Evolutionary conservation across 345 rosid genomes (phyloP), one percentile per base, ranked within the genome.

Genomic region (Bruguiera gymnorhiza): DNA sequence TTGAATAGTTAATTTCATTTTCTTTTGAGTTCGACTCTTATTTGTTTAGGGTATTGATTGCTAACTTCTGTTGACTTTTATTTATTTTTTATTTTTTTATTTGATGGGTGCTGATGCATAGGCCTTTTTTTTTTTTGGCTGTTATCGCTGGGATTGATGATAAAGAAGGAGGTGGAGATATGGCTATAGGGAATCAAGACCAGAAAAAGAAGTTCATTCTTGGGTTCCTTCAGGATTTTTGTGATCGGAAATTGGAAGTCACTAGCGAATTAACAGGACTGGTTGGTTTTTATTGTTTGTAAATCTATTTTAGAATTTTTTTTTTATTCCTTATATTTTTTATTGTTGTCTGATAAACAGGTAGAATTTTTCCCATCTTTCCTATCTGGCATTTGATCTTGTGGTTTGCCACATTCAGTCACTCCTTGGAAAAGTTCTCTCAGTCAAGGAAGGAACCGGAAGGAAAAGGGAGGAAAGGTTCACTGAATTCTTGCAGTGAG

Each of bases 401-500:
- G 43, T 68, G 64, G 48, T 43, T 37, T 69, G 56, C 66, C 23
- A 13, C 37, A 32, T 73, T 50, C 84, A 79, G 86, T 80, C 79
- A 21, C 74, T 84, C 66, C 72, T 79, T 54, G 74, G 69, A 61
- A 81, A 76, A 75, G 24, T 85, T 37, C 78, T 83, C 71, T 74
- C 67, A 32, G 39, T 52, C 53, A 74, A 63, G 78, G 86, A 78
- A 16, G 69, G 71, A 65, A 82, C 70, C 60, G 76, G 55, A 48
- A 75, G 67, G 43, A 73, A 67, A 74, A 19, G 29, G 70, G 70
- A 66, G 21, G 62, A 73, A 70, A 72, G 73, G 62, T 43, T 56
- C 78, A 21, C n/a, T 70, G 61, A 74, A 66, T 73, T 69, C 72
- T 27, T 60, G 79, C 19, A 78, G 85, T 79, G 76, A 73, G 82